Base-by-base conservation (phyloP, 192 early-diverging fungal genomes). In the Podila epigama region DNA sequence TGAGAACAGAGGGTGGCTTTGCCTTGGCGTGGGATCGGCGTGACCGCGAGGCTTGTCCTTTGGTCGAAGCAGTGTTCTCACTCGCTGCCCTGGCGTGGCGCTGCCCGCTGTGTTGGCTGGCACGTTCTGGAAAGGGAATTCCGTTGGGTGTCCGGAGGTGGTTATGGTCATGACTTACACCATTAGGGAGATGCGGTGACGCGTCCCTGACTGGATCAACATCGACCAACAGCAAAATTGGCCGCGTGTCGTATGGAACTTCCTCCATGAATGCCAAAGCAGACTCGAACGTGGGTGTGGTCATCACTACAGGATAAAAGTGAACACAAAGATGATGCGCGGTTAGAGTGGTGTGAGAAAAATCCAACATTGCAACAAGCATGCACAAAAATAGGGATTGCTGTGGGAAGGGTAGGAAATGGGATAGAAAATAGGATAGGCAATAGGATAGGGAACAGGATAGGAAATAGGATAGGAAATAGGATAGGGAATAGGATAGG, bases 221-320 rank as follows among this genome's bases (percentile, higher is more conserved):
- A 37, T 77, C 72, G 18, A 77, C 72, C 55, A 77, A 62, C 48
- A 77, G 40, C n/a, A 77, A 15, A 41, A 77, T 51, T 34, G 72
- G 72, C 29, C 66, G 72, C 5, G 54, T 22, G 34, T 77, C 72
- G 28, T 66, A 63, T 3, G 72, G 54, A 33, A 60, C 51, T 25
- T 56, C 65, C 20, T 77, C 72, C 16, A 77, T 34, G 5, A 63
- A 51, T 33, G 60, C 25, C 35, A 77, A 33, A 9, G 66, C 72
- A 1, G 59, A 33, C 22, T 77, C 72, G 32, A 53, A 77, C 15
- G 66, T 42, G 10, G 60, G 58, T 8, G 66, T 36, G 12, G 66
- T 77, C 66, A 63, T 33, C 52, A 77, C 72, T 77, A 61, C 20
- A 33, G n/a, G 15, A 35, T 2, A 6, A 5, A 16, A 28, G 9